Evolutionary conservation across 768 basidiomycete species (phyloP).

Genomic region (Tulasnella sp.): DNA sequence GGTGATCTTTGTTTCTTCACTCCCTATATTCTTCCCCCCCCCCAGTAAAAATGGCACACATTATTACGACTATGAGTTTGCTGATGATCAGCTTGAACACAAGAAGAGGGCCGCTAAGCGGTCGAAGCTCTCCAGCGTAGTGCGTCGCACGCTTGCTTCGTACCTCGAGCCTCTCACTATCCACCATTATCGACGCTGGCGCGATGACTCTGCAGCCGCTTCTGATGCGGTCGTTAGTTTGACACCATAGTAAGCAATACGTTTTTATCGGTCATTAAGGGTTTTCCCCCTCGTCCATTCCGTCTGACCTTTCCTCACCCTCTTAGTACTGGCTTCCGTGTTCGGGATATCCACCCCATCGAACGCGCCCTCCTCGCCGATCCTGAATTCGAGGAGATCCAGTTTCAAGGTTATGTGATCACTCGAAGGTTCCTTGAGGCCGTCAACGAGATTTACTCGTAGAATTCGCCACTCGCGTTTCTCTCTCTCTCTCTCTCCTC

Average conservation of each 20-base stretch:
- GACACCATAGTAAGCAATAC: not conserved
- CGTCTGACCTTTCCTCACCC: not conserved
- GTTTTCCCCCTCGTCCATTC: not conserved
- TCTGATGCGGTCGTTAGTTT: not conserved
- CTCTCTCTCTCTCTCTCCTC: too few species aligned
- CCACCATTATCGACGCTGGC: not conserved
- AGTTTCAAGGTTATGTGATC: not conserved
- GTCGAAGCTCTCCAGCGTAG: not conserved
- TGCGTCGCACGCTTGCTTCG: not conserved
- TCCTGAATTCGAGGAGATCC: not conserved
- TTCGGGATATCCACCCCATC: slow-evolving; percentile 2
- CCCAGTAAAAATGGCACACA: not conserved
- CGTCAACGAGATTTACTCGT: not conserved
- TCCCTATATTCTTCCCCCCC: too few species aligned
- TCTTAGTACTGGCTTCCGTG: not conserved
- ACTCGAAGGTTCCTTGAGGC: not conserved
- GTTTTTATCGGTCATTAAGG: not conserved
- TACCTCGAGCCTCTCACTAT: not conserved
- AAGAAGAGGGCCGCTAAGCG: not conserved
- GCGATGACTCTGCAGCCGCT: not conserved
- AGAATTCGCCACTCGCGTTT: too few species aligned
- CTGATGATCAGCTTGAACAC: not conserved
- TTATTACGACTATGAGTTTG: not conserved
- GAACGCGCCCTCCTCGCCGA: slow-evolving; percentile 6
- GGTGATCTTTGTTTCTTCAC: too few species aligned